A percentile compares a stretch with the other conserved stretches of the same genome.
These are phyloP conservation scores for Cryptosporidium meleagridis DNA, from an alignment of 169 alveolate genomes.

Conservation along the genomic window DNA sequence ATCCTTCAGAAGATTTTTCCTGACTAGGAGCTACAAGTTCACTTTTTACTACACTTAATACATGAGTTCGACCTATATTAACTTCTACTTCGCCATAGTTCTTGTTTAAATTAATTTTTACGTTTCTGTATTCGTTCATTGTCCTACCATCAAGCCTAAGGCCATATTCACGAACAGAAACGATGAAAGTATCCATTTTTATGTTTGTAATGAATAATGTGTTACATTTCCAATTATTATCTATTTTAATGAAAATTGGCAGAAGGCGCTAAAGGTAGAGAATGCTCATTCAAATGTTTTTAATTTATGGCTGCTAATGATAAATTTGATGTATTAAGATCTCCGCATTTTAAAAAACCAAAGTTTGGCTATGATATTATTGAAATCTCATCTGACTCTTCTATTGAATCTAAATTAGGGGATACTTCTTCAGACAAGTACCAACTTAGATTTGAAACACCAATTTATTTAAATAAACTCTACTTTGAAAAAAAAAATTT, in stretches of 20 bases:
- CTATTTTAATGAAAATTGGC: background rate
- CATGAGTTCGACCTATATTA: conserved; percentile 54
- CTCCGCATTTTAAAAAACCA: background rate
- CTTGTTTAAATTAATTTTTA: conserved; percentile 32
- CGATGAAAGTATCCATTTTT: conserved; percentile 26
- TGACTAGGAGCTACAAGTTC: conserved; percentile 38
- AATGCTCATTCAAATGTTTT: background rate
- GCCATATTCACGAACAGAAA: conserved; percentile 57
- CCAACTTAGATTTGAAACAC: background rate
- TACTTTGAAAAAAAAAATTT: conserved; percentile 2
- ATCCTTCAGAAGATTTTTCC: conserved; percentile 69
- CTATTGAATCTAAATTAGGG: background rate
- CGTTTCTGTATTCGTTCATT: conserved; percentile 51
- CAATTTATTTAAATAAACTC: conserved; percentile 30
- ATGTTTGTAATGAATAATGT: background rate
- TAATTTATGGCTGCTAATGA: background rate
- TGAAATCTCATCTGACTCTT: conserved; percentile 3
- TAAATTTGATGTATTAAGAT: background rate
- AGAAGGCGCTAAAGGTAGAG: background rate
- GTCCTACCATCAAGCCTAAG: conserved; percentile 71
- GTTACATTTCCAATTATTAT: background rate
- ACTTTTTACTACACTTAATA: conserved; percentile 48
- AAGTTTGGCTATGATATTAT: background rate
- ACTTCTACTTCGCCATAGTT: conserved; percentile 57
- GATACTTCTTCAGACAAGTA: background rate